A percentile compares a stretch with the other conserved stretches of the same genome.
These are phyloP conservation scores for Xerophyta viscosa DNA, from an alignment of 106 monocot genomes.

Conservation along the genomic window DNA sequence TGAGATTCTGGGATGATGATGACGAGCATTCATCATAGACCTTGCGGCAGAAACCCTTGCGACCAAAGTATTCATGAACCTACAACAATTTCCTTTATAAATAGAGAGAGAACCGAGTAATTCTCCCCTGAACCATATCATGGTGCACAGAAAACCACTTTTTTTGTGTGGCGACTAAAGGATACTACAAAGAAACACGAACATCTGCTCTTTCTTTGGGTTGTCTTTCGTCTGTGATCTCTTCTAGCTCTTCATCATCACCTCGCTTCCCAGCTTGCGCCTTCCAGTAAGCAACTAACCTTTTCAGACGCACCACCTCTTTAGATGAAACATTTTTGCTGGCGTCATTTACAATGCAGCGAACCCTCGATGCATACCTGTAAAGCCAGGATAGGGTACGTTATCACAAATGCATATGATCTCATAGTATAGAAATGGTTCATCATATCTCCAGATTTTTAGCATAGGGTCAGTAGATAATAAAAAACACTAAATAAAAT, in stretches of 20 bases:
- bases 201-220: constrained; percentile 32
- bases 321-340: constrained; percentile 85
- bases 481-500: too few species aligned
- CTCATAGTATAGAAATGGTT: too few species aligned
- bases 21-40: not conserved
- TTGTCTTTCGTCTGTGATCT: constrained; percentile 66
- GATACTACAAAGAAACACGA: constrained; percentile 10
- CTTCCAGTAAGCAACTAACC: constrained; percentile 83
- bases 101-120: not conserved
- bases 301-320: constrained; percentile 83
- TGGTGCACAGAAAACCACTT: not conserved
- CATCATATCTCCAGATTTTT: too few species aligned
- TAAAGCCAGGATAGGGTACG: too few species aligned
- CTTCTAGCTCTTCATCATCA: constrained; percentile 81
- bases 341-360: constrained; percentile 84
- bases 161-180: not conserved
- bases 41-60: not conserved
- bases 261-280: constrained; percentile 85
- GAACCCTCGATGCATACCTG: constrained; percentile 93
- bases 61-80: not conserved
- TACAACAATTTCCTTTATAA: not conserved
- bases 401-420: too few species aligned
- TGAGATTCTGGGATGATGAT: too few species aligned
- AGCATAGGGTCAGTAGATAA: too few species aligned
- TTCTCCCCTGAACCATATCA: not conserved